A percentile compares a stretch with the other conserved stretches of the same genome.
These are phyloP conservation scores for Pleurotus tuoliensis DNA, from an alignment of 768 basidiomycete genomes.

Conservation along the genomic window DNA sequence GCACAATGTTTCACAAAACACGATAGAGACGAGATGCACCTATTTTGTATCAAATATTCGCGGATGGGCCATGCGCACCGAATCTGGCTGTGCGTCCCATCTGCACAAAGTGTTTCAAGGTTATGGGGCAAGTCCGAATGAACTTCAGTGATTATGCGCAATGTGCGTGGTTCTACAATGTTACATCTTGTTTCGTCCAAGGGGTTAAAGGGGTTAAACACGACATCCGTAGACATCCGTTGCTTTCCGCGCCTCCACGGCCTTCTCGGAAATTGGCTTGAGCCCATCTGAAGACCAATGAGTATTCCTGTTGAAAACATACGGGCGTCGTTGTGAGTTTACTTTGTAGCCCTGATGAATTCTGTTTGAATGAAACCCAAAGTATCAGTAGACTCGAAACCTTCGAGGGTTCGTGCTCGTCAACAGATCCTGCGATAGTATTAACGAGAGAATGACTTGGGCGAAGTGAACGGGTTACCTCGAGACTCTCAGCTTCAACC, in stretches of 20 bases:
- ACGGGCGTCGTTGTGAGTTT: constrained; percentile 22
- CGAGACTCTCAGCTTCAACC: constrained; percentile 83
- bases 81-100: too few species aligned
- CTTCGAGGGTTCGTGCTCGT: constrained; percentile 95
- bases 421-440: constrained; percentile 69
- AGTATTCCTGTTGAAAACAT: constrained; percentile 7
- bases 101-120: too few species aligned
- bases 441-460: background rate
- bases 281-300: constrained; percentile 59
- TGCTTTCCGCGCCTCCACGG: constrained; percentile 67
- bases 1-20: too few species aligned
- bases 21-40: too few species aligned
- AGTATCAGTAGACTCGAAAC: constrained; percentile 95
- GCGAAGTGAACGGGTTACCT: constrained; percentile 38
- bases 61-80: too few species aligned
- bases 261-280: constrained; percentile 84
- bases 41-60: too few species aligned
- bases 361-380: constrained; percentile 97
- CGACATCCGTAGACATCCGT: constrained; percentile 78
- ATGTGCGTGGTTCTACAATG: background rate
- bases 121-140: too few species aligned
- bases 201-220: constrained; percentile 24
- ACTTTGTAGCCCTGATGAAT: constrained; percentile 98
- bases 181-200: background rate
- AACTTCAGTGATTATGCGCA: too few species aligned